Conservation (phyloP, 495 filamentous ascomycete genomes). For the Viridothelium virens region DNA sequence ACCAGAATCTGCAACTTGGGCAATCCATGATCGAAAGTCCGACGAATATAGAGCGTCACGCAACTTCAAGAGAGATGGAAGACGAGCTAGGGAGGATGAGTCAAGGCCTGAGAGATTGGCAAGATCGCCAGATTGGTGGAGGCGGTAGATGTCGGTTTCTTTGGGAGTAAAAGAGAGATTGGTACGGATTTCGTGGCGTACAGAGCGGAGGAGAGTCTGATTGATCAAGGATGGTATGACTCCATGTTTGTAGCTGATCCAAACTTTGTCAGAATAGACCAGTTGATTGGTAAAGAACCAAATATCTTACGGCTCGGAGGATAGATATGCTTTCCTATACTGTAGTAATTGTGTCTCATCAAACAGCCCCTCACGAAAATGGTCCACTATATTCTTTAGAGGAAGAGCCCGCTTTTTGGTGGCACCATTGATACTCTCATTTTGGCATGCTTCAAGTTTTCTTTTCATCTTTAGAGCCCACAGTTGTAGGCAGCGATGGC, state of each 20-base stretch:
- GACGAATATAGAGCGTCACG: constrained; percentile 90
- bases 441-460: neutral
- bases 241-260: constrained; percentile 64
- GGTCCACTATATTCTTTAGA: neutral
- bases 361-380: neutral
- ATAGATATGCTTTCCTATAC: neutral
- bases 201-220: constrained; percentile 69
- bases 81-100: constrained; percentile 65
- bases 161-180: constrained; percentile 95
- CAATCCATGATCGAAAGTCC: constrained; percentile 80
- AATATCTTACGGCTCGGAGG: neutral
- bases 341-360: neutral
- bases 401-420: neutral
- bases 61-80: constrained; percentile 78
- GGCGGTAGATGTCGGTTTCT: constrained; percentile 99
- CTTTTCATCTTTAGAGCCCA: neutral
- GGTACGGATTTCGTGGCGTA: constrained; percentile 79
- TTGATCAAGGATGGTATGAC: constrained; percentile 77
- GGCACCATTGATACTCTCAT: neutral
- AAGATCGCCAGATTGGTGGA: constrained; percentile 95
- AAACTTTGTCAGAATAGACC: neutral
- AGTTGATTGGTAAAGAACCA: neutral
- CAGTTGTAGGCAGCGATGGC: no score
- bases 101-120: constrained; percentile 94
- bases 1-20: constrained; percentile 73